phyloP scores from a whole-genome alignment of 2,329 filamentous ascomycete genomes.

The Ascochyta koolunga region DNA sequence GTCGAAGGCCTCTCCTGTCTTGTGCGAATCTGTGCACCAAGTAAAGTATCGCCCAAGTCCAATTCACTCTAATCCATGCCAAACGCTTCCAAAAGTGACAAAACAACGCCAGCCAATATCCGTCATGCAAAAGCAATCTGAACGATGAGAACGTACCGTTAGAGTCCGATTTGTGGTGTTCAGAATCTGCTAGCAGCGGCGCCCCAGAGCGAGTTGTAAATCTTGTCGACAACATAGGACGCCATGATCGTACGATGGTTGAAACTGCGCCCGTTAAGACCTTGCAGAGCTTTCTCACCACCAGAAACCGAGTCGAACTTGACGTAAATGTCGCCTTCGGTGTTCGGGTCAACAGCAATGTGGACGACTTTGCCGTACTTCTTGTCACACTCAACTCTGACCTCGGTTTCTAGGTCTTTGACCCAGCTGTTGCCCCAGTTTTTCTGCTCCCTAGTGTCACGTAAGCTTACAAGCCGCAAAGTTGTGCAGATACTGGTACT shows the following conservation, averaged over 20 bases:
- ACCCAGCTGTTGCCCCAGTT: slow-evolving; percentile 65
- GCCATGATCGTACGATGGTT: slow-evolving; percentile 92
- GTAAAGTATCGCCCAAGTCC: slow-evolving; percentile 1
- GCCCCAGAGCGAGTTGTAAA: slow-evolving; percentile 88
- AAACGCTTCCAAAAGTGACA: not conserved
- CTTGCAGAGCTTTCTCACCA: slow-evolving; percentile 96
- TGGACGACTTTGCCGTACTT: slow-evolving; percentile 98
- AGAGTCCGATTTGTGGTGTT: slow-evolving; percentile 1
- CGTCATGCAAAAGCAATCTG: slow-evolving; percentile 9
- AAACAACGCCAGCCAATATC: slow-evolving; percentile 7
- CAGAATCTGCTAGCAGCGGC: slow-evolving; percentile 39
- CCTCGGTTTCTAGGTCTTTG: slow-evolving; percentile 92
- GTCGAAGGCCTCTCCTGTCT: not conserved
- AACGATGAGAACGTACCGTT: slow-evolving; percentile 24
- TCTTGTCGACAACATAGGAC: slow-evolving; percentile 94
- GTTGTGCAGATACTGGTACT: slow-evolving; percentile 42
- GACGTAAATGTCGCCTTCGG: slow-evolving; percentile 94
- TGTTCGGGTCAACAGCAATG: slow-evolving; percentile 92
- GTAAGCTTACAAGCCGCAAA: slow-evolving; percentile 21
- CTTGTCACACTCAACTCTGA: slow-evolving; percentile 87
- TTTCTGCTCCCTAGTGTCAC: slow-evolving; percentile 31
- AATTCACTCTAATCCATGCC: not conserved
- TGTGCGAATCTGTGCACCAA: slow-evolving; percentile 7
- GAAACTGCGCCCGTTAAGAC: slow-evolving; percentile 95
- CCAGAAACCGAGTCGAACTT: slow-evolving; percentile 97